These are phyloP conservation scores for Prunus salicina DNA, from an alignment of 306 rosid genomes.

Conservation along the genomic window DNA sequence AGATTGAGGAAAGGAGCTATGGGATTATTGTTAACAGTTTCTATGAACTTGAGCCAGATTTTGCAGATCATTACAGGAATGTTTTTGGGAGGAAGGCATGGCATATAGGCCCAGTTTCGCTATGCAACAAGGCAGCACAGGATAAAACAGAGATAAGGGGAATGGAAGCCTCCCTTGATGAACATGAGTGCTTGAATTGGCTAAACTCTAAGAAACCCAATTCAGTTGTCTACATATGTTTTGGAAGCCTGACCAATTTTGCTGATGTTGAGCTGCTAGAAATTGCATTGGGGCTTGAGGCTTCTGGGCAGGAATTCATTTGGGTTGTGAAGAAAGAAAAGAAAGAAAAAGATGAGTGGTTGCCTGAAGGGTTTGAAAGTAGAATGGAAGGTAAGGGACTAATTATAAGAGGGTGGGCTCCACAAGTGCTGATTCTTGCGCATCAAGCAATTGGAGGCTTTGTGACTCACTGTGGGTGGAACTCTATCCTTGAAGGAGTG, in stretches of 20 bases:
- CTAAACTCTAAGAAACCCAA: conserved; percentile 21
- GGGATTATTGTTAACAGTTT: conserved; percentile 1
- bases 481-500: conserved; percentile 35
- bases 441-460: conserved; percentile 36
- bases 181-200: conserved; percentile 33
- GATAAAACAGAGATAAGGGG: conserved; percentile 15
- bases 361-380: conserved; percentile 36
- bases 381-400: conserved; percentile 36
- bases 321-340: conserved; percentile 36
- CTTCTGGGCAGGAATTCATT: conserved; percentile 27
- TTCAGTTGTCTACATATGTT: conserved; percentile 34
- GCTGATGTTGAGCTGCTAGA: conserved; percentile 24
- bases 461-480: conserved; percentile 54
- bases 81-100: conserved; percentile 15
- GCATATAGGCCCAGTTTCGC: conserved; percentile 34
- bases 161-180: conserved; percentile 8
- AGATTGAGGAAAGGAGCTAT: conserved; percentile 1
- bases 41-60: conserved; percentile 15
- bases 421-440: conserved; percentile 35
- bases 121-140: conserved; percentile 13
- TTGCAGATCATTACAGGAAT: conserved; percentile 6
- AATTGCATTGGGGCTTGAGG: conserved; percentile 33
- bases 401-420: conserved; percentile 43
- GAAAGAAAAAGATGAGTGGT: conserved; percentile 8
- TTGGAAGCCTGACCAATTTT: conserved; percentile 31